Percentiles rank a stretch among this genome's conserved stretches.
Evolutionary conservation across 139 green algal species (phyloP).

Genomic region (Picochlorum sp.): DNA sequence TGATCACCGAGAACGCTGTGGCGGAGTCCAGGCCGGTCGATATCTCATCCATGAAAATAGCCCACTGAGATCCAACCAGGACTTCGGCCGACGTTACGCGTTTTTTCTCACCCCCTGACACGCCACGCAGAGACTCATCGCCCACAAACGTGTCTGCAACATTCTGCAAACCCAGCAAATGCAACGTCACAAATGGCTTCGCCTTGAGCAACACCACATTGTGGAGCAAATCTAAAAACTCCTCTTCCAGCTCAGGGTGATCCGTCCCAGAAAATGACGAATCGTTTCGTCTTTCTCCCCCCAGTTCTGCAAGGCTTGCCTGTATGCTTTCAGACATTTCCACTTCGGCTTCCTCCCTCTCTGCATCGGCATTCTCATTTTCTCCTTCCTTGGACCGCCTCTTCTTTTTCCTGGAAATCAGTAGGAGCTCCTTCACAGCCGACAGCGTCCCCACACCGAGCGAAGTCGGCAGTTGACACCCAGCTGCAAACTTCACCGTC

Average conservation of each 20-base stretch:
- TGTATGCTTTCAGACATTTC: background rate
- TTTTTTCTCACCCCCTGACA: conserved; percentile 56
- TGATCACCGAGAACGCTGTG: conserved; percentile 58
- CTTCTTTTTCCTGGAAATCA: background rate
- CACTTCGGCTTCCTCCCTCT: background rate
- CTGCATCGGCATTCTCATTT: background rate
- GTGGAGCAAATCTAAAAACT: conserved; percentile 10
- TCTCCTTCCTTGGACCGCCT: background rate
- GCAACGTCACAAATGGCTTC: conserved; percentile 4
- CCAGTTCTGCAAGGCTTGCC: background rate
- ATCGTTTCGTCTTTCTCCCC: background rate
- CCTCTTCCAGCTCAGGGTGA: background rate
- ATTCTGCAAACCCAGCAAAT: conserved; percentile 14
- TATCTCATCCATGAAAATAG: conserved; percentile 33
- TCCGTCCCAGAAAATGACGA: background rate
- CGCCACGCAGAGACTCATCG: conserved; percentile 32
- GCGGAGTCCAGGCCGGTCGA: conserved; percentile 46
- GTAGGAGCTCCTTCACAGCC: background rate
- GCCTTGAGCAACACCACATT: conserved; percentile 12
- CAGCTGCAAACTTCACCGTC: conserved; percentile 55
- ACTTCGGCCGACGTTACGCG: conserved; percentile 58
- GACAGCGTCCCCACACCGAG: background rate
- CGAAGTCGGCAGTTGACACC: conserved; percentile 4
- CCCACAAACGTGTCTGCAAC: conserved; percentile 16
- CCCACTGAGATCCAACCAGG: conserved; percentile 31